phyloP scores from a whole-genome alignment of 1,284 basidiomycete species.

The Sanghuangporus weigelae region DNA sequence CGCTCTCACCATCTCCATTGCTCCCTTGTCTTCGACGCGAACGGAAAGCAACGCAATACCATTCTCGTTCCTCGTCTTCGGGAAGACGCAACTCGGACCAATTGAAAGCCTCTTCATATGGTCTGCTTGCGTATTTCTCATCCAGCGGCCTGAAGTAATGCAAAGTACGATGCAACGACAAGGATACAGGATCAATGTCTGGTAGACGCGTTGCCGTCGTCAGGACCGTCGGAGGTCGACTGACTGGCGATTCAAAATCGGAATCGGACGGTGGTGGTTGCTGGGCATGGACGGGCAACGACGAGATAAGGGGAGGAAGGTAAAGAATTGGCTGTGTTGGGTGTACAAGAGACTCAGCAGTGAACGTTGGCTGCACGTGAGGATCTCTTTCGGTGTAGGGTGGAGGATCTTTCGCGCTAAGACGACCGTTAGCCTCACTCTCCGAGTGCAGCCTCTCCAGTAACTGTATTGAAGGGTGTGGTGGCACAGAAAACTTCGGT shows the following conservation, averaged over 20 bases:
- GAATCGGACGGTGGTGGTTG: background rate
- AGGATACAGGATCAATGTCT: constrained; percentile 73
- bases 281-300: constrained; percentile 3
- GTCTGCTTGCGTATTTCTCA: constrained; percentile 53
- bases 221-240: constrained; percentile 34
- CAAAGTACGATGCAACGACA: constrained; percentile 82
- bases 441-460: background rate
- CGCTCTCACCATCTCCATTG: constrained; percentile 54
- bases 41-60: constrained; percentile 90
- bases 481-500: constrained; percentile 12
- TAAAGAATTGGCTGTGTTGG: constrained; percentile 14
- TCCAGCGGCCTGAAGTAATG: constrained; percentile 68
- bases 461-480: constrained; percentile 5
- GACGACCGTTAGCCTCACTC: background rate
- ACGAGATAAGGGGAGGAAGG: constrained; percentile 18
- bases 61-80: constrained; percentile 68
- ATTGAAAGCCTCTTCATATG: constrained; percentile 80
- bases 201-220: constrained; percentile 74
- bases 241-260: background rate
- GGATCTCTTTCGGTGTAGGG: constrained; percentile 14
- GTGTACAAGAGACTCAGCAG: constrained; percentile 4
- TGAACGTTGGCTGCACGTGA: constrained; percentile 15
- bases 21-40: constrained; percentile 69
- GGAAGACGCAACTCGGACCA: constrained; percentile 73
- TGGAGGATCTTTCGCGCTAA: background rate